Evolutionary conservation across 129 eudicot genomes (phyloP).

Genomic region (Pulicaria dysenterica): DNA sequence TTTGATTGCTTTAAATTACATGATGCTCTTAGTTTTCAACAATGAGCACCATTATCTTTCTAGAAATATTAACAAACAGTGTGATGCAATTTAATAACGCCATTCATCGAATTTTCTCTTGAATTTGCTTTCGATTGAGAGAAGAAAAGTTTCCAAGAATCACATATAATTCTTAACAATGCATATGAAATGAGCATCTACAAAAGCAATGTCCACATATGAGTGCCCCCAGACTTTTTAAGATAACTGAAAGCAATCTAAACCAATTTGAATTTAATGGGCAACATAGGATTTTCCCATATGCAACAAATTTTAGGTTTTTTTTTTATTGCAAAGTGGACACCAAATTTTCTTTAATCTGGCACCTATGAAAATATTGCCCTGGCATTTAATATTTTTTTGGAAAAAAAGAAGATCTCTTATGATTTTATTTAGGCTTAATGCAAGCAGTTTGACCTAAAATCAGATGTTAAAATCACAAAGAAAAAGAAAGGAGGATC

Average conservation of each 20-base stretch:
- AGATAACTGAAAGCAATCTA: background rate
- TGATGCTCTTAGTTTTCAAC: constrained; percentile 4
- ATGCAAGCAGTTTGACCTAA: no score
- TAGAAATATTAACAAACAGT: background rate
- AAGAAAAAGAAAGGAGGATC: background rate
- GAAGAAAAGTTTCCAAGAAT: background rate
- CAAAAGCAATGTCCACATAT: background rate
- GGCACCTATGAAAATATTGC: background rate
- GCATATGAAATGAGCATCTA: constrained; percentile 17
- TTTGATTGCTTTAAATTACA: constrained; percentile 16
- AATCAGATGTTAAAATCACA: background rate
- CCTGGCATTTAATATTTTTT: background rate
- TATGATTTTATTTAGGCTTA: background rate
- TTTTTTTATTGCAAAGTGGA: constrained; percentile 7
- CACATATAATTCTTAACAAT: background rate
- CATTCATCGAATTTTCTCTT: constrained; percentile 24
- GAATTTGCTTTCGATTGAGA: background rate
- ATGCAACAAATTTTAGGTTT: constrained; percentile 5
- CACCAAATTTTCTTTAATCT: background rate
- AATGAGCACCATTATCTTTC: constrained; percentile 13
- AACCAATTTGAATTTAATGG: constrained; percentile 12
- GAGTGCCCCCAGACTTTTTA: background rate
- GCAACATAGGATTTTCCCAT: background rate
- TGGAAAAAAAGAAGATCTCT: background rate
- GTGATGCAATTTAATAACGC: background rate